Evolutionary conservation across 2,329 filamentous ascomycete species (phyloP).

Genomic region (Scleromitrula shiraiana): DNA sequence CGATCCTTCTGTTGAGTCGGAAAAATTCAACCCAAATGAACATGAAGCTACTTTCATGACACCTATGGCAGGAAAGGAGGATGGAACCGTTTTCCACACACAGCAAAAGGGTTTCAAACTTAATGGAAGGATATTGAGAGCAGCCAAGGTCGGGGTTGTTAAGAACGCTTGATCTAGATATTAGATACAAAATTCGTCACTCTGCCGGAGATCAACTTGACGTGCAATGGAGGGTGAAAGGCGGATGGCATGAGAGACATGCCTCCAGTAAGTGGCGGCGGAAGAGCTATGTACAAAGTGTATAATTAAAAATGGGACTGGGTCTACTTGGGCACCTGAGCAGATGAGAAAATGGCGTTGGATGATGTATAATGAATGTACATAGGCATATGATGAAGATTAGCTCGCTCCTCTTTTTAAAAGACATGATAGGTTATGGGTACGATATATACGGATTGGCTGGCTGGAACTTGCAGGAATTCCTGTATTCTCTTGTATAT

Average conservation of each 20-base stretch:
- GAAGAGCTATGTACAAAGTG: constrained; percentile 10
- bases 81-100: constrained; percentile 82
- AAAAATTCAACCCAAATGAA: constrained; percentile 92
- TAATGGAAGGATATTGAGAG: constrained; percentile 81
- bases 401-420: constrained; percentile 9
- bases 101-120: constrained; percentile 95
- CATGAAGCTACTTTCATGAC: constrained; percentile 97
- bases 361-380: constrained; percentile 11
- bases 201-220: no score
- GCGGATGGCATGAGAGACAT: background rate
- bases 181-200: no score
- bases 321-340: constrained; percentile 3
- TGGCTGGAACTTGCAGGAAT: background rate
- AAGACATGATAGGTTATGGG: constrained; percentile 5
- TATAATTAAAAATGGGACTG: constrained; percentile 8
- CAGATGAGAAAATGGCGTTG: constrained; percentile 6
- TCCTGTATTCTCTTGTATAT: constrained; percentile 8
- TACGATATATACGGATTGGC: constrained; percentile 1
- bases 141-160: constrained; percentile 92
- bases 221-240: background rate
- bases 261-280: background rate
- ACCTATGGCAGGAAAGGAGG: constrained; percentile 77
- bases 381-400: constrained; percentile 5
- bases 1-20: constrained; percentile 59
- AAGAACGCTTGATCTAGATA: constrained; percentile 52